These are phyloP conservation scores for Neurospora hispaniola DNA, from an alignment of 495 filamentous ascomycete genomes.

Conservation along the genomic window DNA sequence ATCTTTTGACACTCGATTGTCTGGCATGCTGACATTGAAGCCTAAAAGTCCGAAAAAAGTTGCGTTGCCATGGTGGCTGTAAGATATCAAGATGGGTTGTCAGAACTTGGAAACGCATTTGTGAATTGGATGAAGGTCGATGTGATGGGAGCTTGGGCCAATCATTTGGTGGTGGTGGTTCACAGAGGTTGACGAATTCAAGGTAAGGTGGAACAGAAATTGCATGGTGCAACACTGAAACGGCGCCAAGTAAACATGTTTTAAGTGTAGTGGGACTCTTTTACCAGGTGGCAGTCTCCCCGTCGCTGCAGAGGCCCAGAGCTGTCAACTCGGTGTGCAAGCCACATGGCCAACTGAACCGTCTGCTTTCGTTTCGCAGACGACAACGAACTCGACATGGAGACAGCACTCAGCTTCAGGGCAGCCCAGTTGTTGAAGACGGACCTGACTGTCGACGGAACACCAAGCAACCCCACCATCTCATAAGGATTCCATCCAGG, in stretches of 20 bases:
- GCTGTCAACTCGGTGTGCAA: background rate
- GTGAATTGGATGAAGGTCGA: background rate
- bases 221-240: background rate
- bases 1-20: background rate
- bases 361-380: background rate
- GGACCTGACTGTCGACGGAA: slow-evolving; percentile 6
- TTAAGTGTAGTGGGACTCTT: background rate
- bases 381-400: background rate
- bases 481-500: background rate
- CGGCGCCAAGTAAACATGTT: background rate
- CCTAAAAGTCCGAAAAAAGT: background rate
- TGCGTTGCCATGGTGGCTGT: background rate
- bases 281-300: background rate
- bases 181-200: background rate
- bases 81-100: background rate
- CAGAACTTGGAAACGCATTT: background rate
- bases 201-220: background rate
- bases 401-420: too few species aligned
- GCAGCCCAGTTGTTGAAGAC: background rate
- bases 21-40: background rate
- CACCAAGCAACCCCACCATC: background rate
- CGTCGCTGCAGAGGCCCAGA: background rate
- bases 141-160: background rate
- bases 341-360: background rate
- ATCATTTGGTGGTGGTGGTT: background rate